Percentiles rank a stretch among this genome's conserved stretches.
phyloP scores from a whole-genome alignment of 1,284 basidiomycete genomes.

The Hemileia vastatrix region DNA sequence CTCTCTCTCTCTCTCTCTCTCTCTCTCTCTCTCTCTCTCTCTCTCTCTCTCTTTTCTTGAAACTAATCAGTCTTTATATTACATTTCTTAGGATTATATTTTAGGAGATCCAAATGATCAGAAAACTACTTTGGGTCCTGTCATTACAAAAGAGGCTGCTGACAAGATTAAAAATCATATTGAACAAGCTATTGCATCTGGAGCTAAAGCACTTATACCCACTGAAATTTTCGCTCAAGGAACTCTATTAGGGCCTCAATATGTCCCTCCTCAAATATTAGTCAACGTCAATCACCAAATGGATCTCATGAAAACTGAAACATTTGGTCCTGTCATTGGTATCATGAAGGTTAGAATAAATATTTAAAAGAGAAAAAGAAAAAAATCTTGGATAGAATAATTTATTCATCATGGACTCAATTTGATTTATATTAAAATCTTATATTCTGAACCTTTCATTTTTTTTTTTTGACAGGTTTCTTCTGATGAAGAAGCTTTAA shows the following conservation, averaged over 20 bases:
- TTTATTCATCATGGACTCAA: no score
- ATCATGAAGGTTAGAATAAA: conserved; percentile 64
- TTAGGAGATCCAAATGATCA: conserved; percentile 72
- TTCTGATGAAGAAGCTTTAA: conserved; percentile 72
- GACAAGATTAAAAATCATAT: conserved; percentile 75
- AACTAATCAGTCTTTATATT: background rate
- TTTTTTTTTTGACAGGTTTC: conserved; percentile 51
- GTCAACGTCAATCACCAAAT: conserved; percentile 81
- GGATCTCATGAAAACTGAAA: conserved; percentile 87
- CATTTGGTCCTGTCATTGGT: conserved; percentile 80
- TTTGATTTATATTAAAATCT: no score
- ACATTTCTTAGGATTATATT: conserved; percentile 63
- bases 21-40: background rate
- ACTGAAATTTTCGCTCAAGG: conserved; percentile 58
- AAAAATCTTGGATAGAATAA: no score
- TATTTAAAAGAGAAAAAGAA: no score
- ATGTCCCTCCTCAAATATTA: conserved; percentile 79
- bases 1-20: background rate
- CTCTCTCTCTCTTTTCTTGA: background rate
- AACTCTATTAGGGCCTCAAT: conserved; percentile 58
- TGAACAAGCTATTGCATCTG: conserved; percentile 64
- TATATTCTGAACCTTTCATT: no score
- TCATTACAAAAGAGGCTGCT: conserved; percentile 75
- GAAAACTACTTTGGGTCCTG: conserved; percentile 74
- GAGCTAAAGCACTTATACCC: conserved; percentile 66